phyloP scores from a whole-genome alignment of 371 early-diverging fungal species.

The Mortierella sp. region DNA sequence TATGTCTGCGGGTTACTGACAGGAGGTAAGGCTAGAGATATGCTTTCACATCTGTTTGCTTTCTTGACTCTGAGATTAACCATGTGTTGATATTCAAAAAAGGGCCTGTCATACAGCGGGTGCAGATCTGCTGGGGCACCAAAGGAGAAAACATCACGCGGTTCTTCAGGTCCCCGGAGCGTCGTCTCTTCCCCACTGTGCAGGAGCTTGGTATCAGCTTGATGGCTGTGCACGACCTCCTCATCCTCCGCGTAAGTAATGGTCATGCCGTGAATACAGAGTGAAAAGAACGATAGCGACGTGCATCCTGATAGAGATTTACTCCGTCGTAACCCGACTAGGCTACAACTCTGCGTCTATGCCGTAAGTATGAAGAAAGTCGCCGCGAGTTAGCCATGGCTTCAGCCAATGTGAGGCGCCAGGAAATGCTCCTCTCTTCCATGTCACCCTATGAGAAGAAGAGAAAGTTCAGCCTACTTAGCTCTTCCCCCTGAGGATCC shows the following conservation, averaged over 20 bases:
- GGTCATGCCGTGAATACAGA: constrained; percentile 1
- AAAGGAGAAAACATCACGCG: constrained; percentile 17
- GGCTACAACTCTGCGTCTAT: constrained; percentile 19
- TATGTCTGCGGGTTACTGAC: constrained; percentile 16
- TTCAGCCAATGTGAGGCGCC: constrained; percentile 15
- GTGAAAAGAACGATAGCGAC: background rate
- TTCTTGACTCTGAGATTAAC: constrained; percentile 3
- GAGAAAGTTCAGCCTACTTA: constrained; percentile 20
- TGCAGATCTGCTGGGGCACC: constrained; percentile 21
- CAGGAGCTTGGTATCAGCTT: constrained; percentile 14
- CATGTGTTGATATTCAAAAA: constrained; percentile 8
- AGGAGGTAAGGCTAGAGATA: constrained; percentile 13
- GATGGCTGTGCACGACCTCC: constrained; percentile 22
- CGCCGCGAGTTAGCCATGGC: constrained; percentile 15
- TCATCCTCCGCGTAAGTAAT: constrained; percentile 19
- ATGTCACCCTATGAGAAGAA: constrained; percentile 15
- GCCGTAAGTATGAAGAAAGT: constrained; percentile 8
- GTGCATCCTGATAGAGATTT: background rate
- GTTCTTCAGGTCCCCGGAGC: constrained; percentile 23
- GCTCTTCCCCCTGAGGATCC: constrained; percentile 19
- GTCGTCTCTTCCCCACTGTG: constrained; percentile 29
- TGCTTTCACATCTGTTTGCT: background rate
- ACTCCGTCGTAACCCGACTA: constrained; percentile 16
- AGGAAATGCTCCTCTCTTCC: constrained; percentile 22
- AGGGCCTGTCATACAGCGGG: constrained; percentile 22